Evolutionary conservation across 345 rosid species (phyloP), one percentile per base, ranked within the genome.

Genomic region (Boechera stricta): DNA sequence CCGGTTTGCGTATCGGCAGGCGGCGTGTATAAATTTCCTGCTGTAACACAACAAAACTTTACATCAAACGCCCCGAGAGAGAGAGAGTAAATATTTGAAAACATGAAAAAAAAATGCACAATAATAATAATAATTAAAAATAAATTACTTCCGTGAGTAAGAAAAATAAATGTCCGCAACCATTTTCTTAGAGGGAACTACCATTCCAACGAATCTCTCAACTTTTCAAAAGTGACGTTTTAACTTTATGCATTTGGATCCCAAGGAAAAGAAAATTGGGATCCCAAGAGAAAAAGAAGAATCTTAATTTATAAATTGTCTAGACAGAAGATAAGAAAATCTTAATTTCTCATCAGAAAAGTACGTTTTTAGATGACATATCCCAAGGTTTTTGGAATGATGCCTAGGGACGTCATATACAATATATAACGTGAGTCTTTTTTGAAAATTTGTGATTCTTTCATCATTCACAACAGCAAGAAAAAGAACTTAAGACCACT

Each of bases 1-100:
- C 87, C 90, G 45, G 63, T 74, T 10, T 68, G 59, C 29, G 71
- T 72, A 39, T 85, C 84, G 1, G 71, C 76, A 66, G 81, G 69
- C 41, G 77, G 69, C 41, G 77, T 44, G 45, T 54, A 79, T 51
- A 74, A 60, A 72, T 84, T 87, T 82, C 75, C 82, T 28, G 39
- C 16, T 72, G 53, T 49, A 39, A 10, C 42, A 41, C 44, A 41
- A 10, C 44, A 41, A 41, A 41, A 10, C 13, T 41, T 10, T 41
- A 41, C 10, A 10, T 9, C 44, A 41, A 41, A 41, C 42, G 10
- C 8, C 2, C 18, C 0, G 24, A 21, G 24, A 21, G 24, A 21
- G 24, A 21, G 24, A 21, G 24, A 24, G 4, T 0, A 18, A 31
- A 66, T 66, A 53, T 53, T 36, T 69, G 15, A 53, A 57, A 58